phyloP scores from a whole-genome alignment of 225 moss, liverwort and hornwort genomes.

The Pseudoscleropodium purum region DNA sequence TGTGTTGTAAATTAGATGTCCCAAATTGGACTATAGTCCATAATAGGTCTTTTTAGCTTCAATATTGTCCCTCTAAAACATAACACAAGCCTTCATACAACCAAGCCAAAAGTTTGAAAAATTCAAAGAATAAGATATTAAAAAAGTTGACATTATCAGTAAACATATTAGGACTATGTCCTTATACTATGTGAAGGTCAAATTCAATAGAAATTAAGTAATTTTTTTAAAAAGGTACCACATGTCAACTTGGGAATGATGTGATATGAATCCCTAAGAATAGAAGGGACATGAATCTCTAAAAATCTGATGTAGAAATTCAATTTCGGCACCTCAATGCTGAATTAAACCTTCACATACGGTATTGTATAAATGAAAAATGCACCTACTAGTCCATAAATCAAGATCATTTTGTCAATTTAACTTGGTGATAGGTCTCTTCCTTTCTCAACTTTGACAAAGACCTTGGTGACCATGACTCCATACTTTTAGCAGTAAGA shows the following conservation, averaged over 20 bases:
- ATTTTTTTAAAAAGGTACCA: too few species aligned
- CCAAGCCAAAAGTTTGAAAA: neutral
- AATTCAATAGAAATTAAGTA: too few species aligned
- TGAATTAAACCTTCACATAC: too few species aligned
- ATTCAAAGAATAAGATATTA: rapidly evolving
- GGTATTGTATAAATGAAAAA: neutral
- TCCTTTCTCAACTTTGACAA: neutral
- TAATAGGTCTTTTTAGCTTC: neutral
- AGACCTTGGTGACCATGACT: neutral
- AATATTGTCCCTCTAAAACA: neutral
- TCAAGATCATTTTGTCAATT: neutral
- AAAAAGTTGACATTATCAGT: neutral
- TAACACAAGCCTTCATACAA: neutral
- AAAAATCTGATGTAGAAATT: too few species aligned
- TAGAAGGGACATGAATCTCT: too few species aligned
- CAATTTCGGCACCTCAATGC: too few species aligned
- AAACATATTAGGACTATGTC: too few species aligned
- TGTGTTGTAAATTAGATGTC: rapidly evolving
- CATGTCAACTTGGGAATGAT: too few species aligned
- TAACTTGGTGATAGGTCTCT: neutral
- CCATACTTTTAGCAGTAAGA: neutral
- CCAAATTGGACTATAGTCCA: rapidly evolving
- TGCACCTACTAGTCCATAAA: neutral
- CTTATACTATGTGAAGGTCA: too few species aligned
- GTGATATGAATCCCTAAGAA: too few species aligned